These are phyloP conservation scores for Yueomyces sinensis DNA, from an alignment of 805 yeast species.

Conservation along the genomic window DNA sequence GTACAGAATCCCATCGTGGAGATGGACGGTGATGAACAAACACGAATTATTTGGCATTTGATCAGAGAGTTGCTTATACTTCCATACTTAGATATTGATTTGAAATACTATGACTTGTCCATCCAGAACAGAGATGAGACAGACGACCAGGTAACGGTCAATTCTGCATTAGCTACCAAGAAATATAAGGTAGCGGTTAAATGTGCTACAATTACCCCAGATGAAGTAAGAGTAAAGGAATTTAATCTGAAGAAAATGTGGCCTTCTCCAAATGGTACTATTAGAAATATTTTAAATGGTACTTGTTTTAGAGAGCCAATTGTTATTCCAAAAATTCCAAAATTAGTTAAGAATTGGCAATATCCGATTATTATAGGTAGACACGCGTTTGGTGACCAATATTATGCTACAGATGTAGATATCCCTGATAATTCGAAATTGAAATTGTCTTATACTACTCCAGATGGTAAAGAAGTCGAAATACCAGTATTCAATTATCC, in stretches of 20 bases:
- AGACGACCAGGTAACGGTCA: conserved; percentile 75
- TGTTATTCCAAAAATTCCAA: conserved; percentile 76
- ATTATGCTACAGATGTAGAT: conserved; percentile 80
- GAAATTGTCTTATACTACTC: conserved; percentile 56
- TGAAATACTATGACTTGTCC: conserved; percentile 85
- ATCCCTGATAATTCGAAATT: conserved; percentile 71
- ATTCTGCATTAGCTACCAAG: conserved; percentile 81
- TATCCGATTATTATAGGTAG: conserved; percentile 94
- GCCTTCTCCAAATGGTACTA: conserved; percentile 95
- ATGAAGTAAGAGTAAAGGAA: conserved; percentile 88
- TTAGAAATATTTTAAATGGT: conserved; percentile 90
- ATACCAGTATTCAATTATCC: conserved; percentile 34
- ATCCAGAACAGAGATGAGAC: conserved; percentile 80
- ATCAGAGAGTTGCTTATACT: conserved; percentile 75
- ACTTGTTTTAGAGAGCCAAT: conserved; percentile 96
- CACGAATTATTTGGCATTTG: conserved; percentile 88
- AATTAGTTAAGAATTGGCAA: conserved; percentile 86
- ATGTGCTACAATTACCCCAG: conserved; percentile 98
- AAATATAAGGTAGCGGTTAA: conserved; percentile 88
- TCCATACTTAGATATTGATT: conserved; percentile 77
- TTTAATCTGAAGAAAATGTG: conserved; percentile 90
- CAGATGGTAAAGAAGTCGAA: conserved; percentile 36
- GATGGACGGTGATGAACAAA: conserved; percentile 97
- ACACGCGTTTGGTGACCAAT: conserved; percentile 96
- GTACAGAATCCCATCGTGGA: conserved; percentile 88